Conservation (phyloP, 495 filamentous ascomycete genomes). For the Niebla homalea region DNA sequence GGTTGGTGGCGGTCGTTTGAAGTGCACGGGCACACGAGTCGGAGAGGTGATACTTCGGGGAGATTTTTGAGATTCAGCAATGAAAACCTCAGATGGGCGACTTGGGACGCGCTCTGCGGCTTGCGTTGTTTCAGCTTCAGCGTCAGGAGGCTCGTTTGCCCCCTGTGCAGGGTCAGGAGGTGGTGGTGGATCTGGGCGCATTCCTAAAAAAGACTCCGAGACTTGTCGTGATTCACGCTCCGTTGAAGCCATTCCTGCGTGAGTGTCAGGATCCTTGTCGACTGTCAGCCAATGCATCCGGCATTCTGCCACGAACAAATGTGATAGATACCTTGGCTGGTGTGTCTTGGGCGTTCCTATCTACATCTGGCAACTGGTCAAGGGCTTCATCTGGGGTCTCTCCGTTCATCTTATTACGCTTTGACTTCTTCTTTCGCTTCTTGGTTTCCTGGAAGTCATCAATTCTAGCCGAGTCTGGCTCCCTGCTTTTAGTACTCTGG, state of each 20-base stretch:
- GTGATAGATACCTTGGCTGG: constrained; percentile 14
- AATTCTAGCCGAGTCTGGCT: constrained; percentile 10
- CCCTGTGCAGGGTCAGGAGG: constrained; percentile 9
- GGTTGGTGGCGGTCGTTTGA: constrained; percentile 30
- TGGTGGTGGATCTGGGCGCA: constrained; percentile 34
- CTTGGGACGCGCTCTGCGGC: background rate
- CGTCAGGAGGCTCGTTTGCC: constrained; percentile 1
- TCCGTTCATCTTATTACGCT: constrained; percentile 8
- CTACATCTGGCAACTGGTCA: constrained; percentile 5
- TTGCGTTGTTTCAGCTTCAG: background rate
- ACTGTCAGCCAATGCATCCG: background rate
- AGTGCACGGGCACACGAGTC: constrained; percentile 37
- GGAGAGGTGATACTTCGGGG: constrained; percentile 24
- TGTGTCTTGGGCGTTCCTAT: constrained; percentile 17
- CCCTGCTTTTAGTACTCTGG: no score
- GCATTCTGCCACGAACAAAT: background rate
- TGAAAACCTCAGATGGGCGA: background rate
- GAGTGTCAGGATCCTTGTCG: background rate
- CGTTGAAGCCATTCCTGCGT: background rate
- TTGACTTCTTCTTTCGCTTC: constrained; percentile 34
- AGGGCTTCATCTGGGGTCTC: background rate
- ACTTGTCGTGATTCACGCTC: constrained; percentile 17
- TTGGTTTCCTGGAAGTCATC: constrained; percentile 22
- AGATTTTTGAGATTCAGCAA: background rate
- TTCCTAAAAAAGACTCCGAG: constrained; percentile 36